Base-by-base conservation (phyloP, 2,329 filamentous ascomycete species). In the Scopulariopsis brevicaulis region DNA sequence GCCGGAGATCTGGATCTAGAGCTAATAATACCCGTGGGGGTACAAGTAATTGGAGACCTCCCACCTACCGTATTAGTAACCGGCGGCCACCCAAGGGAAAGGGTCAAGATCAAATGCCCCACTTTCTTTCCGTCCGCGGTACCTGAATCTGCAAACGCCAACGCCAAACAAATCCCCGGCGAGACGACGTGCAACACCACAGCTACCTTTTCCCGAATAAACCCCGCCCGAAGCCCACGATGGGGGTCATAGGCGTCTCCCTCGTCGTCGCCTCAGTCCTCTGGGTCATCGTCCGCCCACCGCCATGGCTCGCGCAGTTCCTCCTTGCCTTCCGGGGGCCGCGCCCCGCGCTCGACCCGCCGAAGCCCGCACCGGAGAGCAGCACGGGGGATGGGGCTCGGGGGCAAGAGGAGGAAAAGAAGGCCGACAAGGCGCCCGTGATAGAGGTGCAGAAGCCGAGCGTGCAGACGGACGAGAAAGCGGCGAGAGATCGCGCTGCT, bases 241-340 rank as follows among this genome's bases (percentile, higher is more conserved):
- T 85, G 81, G 79, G 74, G 62, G 68, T 83, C 64, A 64, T 86
- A 61, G 83, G 81, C 62, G 69, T 85, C 62, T 83, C 83, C n/a
- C 73, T 87, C 62, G 74, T 86, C 64, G 68, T 86, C 62, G 83
- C 78, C 51, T 83, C 83, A 0, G 70, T 85, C 58, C 75, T 85
- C 53, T 80, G 78, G 64, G 69, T 85, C 62, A 71, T 78, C 64
- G 73, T 85, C 60, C 76, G 77, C 48, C 78, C 78, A 58, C 79
- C 77, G 55, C 70, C 74, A 53, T 77, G 80, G 70, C 68, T 82
- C 54, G 72, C 73, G 63, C 68, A 68, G 12, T 68, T 77, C 46
- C 63, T 75, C 59, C 62, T 61, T 57, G 62, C 59, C 24, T 63
- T 63, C 53, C 61, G 62, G 56, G 63, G 59, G 15, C 51, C 62